Evolutionary conservation across 352 stramenopile genomes (phyloP), one percentile per base, ranked within the genome.

Genomic region (Globisporangium lucens): DNA sequence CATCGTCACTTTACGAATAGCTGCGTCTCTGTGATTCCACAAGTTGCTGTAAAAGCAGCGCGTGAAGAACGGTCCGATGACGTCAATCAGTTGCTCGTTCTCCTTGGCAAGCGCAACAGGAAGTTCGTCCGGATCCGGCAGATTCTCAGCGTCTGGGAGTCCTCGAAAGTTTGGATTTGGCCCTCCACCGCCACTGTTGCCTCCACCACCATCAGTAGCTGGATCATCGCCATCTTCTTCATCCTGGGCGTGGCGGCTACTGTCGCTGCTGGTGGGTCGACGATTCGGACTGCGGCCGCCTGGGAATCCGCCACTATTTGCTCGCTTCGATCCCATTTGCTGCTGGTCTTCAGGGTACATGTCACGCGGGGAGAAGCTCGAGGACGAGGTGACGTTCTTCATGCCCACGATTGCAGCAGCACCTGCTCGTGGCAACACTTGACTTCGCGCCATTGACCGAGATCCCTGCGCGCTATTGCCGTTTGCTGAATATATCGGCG

Each of bases 41-140:
- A 93, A 61, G 47, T 96, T 96, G 66, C 86, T 94, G 73, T 94
- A 96, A 24, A 94, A 81, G 52, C 88, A 96, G 22, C 81, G 80
- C 8, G 84, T 90, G 57, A 96, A 80, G 63, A 92, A 96, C 1
- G 79, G 56, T 0, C 88, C 88, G 65, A 96, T 89, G 0, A 96
- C 75, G 9, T 68, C 58, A 22, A 96, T 91, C 36, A 96, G 77
- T 13, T 90, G 76, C 22, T 90, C 83, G 64, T 82, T 94, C 56
- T 94, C 83, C 56, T 92, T 95, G 22, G 79, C 77, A 36, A 94
- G 68, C 12, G 83, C 85, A 30, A 70, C 27, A 4, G 85, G 80
- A 17, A 95, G 75, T 46, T 90, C 76, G 56, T 95, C 87, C 2
- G 87, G 85, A 59, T 94, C 84, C 0, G 83, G 78, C 46, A 95